Evolutionary conservation across 306 rosid species (phyloP).

Genomic region (Delonix regia): DNA sequence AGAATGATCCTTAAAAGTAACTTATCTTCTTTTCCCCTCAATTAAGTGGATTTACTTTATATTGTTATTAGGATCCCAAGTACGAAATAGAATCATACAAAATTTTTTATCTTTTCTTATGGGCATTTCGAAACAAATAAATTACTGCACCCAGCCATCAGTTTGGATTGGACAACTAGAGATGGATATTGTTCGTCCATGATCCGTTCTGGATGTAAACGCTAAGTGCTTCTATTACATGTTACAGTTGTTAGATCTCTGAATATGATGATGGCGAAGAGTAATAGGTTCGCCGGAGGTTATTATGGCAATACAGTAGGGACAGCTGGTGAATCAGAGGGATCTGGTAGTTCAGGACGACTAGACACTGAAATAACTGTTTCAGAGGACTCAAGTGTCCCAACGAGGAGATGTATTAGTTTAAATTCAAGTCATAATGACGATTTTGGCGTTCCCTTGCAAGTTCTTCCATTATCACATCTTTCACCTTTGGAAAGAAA

Average conservation of each 20-base stretch:
- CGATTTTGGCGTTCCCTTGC: conserved; percentile 47
- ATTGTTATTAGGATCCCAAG: background rate
- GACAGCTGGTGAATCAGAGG: conserved; percentile 73
- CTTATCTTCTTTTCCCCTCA: background rate
- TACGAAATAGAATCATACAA: background rate
- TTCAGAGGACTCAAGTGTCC: conserved; percentile 70
- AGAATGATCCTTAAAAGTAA: background rate
- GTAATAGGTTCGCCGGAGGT: conserved; percentile 55
- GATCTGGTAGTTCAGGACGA: conserved; percentile 77
- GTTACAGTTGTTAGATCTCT: conserved; percentile 3
- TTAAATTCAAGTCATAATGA: conserved; percentile 50
- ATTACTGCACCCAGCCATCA: conserved; percentile 6
- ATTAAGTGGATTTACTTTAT: background rate
- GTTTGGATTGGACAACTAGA: background rate
- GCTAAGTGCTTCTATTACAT: background rate
- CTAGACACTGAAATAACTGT: conserved; percentile 67
- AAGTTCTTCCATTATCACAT: conserved; percentile 63
- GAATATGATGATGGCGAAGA: conserved; percentile 49
- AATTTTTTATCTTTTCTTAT: background rate
- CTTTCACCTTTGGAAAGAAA: conserved; percentile 53
- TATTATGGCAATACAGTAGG: conserved; percentile 54
- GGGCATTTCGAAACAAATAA: background rate
- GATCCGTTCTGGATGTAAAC: background rate
- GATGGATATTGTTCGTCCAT: background rate
- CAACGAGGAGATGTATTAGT: conserved; percentile 63